Evolutionary conservation across 129 eudicot genomes (phyloP), one percentile per base, ranked within the genome.

Genomic region (Smallanthus sonchifolius): DNA sequence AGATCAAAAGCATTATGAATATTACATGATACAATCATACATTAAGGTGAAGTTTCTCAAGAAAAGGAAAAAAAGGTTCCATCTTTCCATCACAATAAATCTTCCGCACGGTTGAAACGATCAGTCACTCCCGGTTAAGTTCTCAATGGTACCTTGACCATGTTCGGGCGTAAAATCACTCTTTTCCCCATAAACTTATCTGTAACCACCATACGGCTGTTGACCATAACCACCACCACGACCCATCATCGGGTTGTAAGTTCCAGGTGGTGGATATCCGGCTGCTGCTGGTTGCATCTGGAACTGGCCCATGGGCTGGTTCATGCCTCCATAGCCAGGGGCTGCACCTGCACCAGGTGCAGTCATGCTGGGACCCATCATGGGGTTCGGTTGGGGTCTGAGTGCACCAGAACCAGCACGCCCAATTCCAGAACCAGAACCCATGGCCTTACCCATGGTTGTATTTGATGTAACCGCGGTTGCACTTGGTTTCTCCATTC

Each of bases 371-470:
- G 89, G 67, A 72, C 93, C 93, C 87, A 87, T 65, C 87, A 88
- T 78, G 74, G 92, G 83, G 83, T 87, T 91, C 6, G 83, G 82
- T 49, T 81, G 78, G 49, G 92, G 83, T 89, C 97, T 82, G 14
- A 88, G 75, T 71, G 84, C 87, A 78, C 90, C 83, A 0, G 86
- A 91, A 76, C 94, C 89, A 54, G 94, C 92, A 71, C 96, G 96
- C 2, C 99, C 99, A 39, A 88, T 82, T 62, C 99, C 99, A 75
- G 97, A 74, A 77, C 99, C 99, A 24, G 99, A 91, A 32, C 99
- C 99, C 99, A 95, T 95, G 51, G 99, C 99, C 83, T 95, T 95
- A 67, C 99, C 99, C 99, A 95, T 95, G 67, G 82, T 56, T 40
- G 91, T 75, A 17, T 83, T 95, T 8, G 97, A 91, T 14, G 81